Percentiles rank a stretch among this genome's conserved stretches.
These are phyloP conservation scores for Centella asiatica DNA, from an alignment of 129 eudicot species.

Conservation along the genomic window DNA sequence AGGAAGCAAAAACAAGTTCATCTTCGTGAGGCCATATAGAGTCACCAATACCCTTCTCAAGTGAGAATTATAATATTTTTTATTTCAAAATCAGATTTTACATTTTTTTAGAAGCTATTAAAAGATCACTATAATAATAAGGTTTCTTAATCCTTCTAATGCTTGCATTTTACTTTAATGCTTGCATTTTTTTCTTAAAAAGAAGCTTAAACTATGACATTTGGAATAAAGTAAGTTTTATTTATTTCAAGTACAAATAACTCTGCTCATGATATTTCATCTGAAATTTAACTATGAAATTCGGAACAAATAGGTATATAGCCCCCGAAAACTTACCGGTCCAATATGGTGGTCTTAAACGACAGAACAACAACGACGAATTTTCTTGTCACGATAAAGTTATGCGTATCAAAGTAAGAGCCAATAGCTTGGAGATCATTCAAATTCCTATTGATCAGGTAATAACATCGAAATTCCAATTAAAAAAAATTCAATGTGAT, in stretches of 20 bases:
- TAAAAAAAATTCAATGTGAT: no score
- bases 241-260: no score
- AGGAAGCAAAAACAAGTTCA: conserved; percentile 34
- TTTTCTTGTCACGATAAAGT: conserved; percentile 46
- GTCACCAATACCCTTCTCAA: conserved; percentile 82
- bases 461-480: no score
- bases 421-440: conserved; percentile 25
- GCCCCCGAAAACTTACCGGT: conserved; percentile 49
- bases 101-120: not conserved
- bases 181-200: no score
- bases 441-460: conserved; percentile 29
- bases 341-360: conserved; percentile 69
- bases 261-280: no score
- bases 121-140: no score
- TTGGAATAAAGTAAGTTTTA: no score
- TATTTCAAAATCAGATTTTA: not conserved
- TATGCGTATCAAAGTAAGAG: conserved; percentile 30
- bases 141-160: no score
- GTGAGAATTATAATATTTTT: conserved; percentile 24
- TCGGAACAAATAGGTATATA: conserved; percentile 49
- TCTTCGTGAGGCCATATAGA: conserved; percentile 53
- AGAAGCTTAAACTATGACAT: no score
- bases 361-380: conserved; percentile 37
- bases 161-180: no score
- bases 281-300: not conserved